A percentile compares a stretch with the other conserved stretches of the same genome.
Evolutionary conservation across 2,329 filamentous ascomycete genomes (phyloP).

Genomic region (Metarhizium anisopliae): DNA sequence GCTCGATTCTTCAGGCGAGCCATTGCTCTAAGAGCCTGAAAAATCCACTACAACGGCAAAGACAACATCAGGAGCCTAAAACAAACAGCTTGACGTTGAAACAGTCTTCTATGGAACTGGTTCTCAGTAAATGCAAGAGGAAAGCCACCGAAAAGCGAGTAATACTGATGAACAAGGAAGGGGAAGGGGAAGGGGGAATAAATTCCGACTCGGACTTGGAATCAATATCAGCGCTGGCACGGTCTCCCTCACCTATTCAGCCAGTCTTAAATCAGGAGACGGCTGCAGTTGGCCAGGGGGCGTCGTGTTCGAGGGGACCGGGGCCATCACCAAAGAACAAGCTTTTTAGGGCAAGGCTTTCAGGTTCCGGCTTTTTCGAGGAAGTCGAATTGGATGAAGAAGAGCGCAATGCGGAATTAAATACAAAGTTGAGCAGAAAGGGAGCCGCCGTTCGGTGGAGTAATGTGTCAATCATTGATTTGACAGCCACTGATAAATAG

Average conservation of each 20-base stretch:
- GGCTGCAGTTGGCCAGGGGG: conserved; percentile 3
- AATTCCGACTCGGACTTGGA: conserved; percentile 11
- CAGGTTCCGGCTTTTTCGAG: conserved; percentile 29
- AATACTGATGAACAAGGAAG: not conserved
- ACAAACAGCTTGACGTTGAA: conserved; percentile 13
- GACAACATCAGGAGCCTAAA: not conserved
- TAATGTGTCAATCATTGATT: conserved; percentile 24
- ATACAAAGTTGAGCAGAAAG: conserved; percentile 9
- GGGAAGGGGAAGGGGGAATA: not conserved
- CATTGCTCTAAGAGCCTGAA: conserved; percentile 13
- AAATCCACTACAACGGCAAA: not conserved
- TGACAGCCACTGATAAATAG: conserved; percentile 13
- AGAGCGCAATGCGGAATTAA: conserved; percentile 16
- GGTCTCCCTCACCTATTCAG: not conserved
- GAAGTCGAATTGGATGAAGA: conserved; percentile 19
- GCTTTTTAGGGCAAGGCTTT: conserved; percentile 27
- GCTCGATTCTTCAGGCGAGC: conserved; percentile 13
- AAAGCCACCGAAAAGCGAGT: not conserved
- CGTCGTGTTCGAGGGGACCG: not conserved
- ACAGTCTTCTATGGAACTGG: conserved; percentile 25
- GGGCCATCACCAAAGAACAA: conserved; percentile 24
- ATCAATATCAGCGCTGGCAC: conserved; percentile 1
- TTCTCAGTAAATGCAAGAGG: conserved; percentile 7
- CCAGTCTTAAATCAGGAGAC: not conserved
- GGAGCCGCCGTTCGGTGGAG: conserved; percentile 18